A percentile compares a stretch with the other conserved stretches of the same genome.
Evolutionary conservation across 2,329 filamentous ascomycete genomes (phyloP).

Genomic region (Pyricularia sp.): DNA sequence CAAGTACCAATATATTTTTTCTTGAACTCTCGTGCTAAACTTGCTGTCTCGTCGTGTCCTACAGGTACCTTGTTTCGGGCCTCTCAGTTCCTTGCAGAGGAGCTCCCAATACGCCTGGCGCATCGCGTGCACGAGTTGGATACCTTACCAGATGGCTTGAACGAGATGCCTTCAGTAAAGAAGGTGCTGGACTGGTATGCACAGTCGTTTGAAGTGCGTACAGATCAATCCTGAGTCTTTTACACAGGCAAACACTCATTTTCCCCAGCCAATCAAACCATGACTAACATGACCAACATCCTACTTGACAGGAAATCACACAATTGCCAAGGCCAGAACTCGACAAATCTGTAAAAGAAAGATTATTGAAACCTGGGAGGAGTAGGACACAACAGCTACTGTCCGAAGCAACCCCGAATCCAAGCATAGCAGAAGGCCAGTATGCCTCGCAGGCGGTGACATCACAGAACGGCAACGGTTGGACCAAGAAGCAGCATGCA

Average conservation of each 20-base stretch:
- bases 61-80: conserved; percentile 91
- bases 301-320: conserved; percentile 68
- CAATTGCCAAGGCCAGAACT: conserved; percentile 70
- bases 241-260: neutral
- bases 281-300: neutral
- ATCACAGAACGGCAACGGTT: conserved; percentile 28
- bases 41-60: neutral
- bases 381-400: conserved; percentile 58
- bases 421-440: conserved; percentile 77
- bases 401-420: conserved; percentile 79
- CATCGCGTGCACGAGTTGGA: conserved; percentile 93
- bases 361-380: conserved; percentile 62
- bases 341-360: conserved; percentile 64
- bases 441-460: conserved; percentile 52
- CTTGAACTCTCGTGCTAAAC: neutral
- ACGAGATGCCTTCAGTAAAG: conserved; percentile 94
- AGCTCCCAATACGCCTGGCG: conserved; percentile 91
- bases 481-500: conserved; percentile 37
- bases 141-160: conserved; percentile 87
- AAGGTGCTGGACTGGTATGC: conserved; percentile 98
- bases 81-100: conserved; percentile 96
- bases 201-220: conserved; percentile 89
- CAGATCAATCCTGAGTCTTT: neutral
- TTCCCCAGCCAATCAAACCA: neutral
- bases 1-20: neutral